A percentile compares a stretch with the other conserved stretches of the same genome.
Conservation (phyloP, 2,329 filamentous ascomycete species). For the Aspergillus jensenii region DNA sequence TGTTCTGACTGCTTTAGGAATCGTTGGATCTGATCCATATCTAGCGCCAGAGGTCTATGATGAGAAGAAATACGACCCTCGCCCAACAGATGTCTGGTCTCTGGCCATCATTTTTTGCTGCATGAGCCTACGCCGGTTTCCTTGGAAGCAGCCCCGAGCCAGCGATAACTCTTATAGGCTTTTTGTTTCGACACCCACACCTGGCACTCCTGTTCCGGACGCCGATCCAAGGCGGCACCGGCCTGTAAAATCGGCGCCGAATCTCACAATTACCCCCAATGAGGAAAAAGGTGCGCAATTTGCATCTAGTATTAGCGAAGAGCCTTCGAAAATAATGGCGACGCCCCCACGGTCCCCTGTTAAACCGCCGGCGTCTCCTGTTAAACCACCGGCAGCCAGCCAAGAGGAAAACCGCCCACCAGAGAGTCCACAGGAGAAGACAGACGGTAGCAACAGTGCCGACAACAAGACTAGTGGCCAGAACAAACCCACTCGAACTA, state of each 20-base stretch:
- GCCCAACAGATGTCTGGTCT: conserved; percentile 95
- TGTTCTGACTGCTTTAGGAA: conserved; percentile 50
- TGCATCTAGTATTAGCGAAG: conserved; percentile 15
- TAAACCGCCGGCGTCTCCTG: conserved; percentile 21
- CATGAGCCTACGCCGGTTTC: conserved; percentile 93
- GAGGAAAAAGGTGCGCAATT: conserved; percentile 26
- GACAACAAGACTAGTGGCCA: conserved; percentile 15
- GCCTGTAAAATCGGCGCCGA: conserved; percentile 34
- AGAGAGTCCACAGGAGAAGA: conserved; percentile 28
- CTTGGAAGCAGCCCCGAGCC: conserved; percentile 91
- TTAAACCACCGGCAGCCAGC: conserved; percentile 20
- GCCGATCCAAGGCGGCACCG: conserved; percentile 36
- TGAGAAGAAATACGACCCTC: conserved; percentile 86
- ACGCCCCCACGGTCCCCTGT: conserved; percentile 21
- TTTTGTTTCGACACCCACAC: conserved; percentile 82
- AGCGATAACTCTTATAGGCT: conserved; percentile 94
- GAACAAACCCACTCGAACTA: conserved; percentile 33
- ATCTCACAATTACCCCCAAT: conserved; percentile 29
- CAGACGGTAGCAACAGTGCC: conserved; percentile 18
- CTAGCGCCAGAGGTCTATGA: conserved; percentile 96
- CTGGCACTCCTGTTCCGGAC: conserved; percentile 55
- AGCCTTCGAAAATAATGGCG: conserved; percentile 14
- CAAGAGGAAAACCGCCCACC: conserved; percentile 26
- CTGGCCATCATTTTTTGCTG: conserved; percentile 98
- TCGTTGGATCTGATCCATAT: conserved; percentile 89